Base-by-base conservation (phyloP, 371 early-diverging fungal genomes). In the Chytridiales sp. region DNA sequence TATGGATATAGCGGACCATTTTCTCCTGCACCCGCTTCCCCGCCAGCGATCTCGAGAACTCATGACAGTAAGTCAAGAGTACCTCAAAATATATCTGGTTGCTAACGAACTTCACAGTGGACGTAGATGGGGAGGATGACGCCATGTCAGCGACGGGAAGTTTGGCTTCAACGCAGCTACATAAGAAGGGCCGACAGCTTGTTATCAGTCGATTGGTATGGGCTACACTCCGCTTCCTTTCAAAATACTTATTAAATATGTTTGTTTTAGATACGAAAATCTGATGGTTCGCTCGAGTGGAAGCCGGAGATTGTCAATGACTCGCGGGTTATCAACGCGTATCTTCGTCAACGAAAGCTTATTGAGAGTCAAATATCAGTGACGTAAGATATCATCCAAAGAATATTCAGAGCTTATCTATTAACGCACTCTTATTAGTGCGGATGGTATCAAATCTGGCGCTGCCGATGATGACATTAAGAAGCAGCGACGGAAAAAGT, bases 311-410 rank as follows among this genome's bases (percentile, higher is more conserved):
- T 87, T 3, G 77, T 97, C 21, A 85, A 81, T 4, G 93, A 95
- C 58, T 79, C 84, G 19, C 82, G 87, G 1, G 93, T 97, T 0
- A 90, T 94, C 49, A 91, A 92, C 56, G 89, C 90, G 17, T 97
- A 97, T 51, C 66, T 92, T 61, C 81, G 91, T 15, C 91, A 92
- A 40, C 81, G 92, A 4, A 83, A 85, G 50, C 74, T 88, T 61
- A 92, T 95, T 65, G 91, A 91, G 64, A 86, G 39, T 22, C 64
- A 68, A 21, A 53, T 50, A 31, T 9, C 19, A 27, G 57, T 21
- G 36, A 19, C 57, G 27, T 15, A 51, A 50, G 21, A 35, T 8
- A 39, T 34, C 34, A 3, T 26, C 29, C 13, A 62, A 26, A 30
- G 42, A 38, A 39, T 30, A 47, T 42, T 43, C 21, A 42, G 39